These are phyloP conservation scores for Panaeolus cyanescens DNA, from an alignment of 768 basidiomycete genomes.

Conservation along the genomic window DNA sequence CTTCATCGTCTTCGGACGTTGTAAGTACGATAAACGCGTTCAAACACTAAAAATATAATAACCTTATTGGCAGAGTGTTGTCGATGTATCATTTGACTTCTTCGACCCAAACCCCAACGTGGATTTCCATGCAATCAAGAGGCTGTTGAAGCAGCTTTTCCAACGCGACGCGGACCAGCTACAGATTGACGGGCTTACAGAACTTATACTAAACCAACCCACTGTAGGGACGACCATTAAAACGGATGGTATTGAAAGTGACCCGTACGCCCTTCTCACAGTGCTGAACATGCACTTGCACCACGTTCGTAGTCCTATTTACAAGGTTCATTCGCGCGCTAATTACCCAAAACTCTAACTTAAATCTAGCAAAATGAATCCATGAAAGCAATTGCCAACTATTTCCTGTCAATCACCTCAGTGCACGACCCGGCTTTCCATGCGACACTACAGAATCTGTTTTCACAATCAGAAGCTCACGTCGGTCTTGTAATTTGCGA, in stretches of 20 bases:
- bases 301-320: constrained; percentile 19
- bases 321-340: neutral
- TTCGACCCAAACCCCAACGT: constrained; percentile 80
- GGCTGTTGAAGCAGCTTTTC: constrained; percentile 70
- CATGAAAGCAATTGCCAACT: constrained; percentile 68
- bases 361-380: constrained; percentile 64
- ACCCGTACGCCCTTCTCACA: constrained; percentile 88
- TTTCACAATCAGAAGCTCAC: constrained; percentile 52
- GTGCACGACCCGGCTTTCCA: constrained; percentile 51
- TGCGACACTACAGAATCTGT: constrained; percentile 51
- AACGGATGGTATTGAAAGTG: constrained; percentile 86
- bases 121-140: constrained; percentile 87
- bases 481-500: constrained; percentile 88
- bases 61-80: constrained; percentile 35
- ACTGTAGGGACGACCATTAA: constrained; percentile 88
- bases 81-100: constrained; percentile 94
- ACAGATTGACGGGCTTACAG: constrained; percentile 72
- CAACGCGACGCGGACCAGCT: constrained; percentile 73
- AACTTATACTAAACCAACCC: constrained; percentile 76
- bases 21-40: constrained; percentile 11
- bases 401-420: constrained; percentile 65
- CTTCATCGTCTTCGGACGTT: constrained; percentile 24
- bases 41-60: constrained; percentile 1
- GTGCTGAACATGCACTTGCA: constrained; percentile 81
- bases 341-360: constrained; percentile 2